A percentile compares a stretch with the other conserved stretches of the same genome.
phyloP scores from a whole-genome alignment of 169 alveolate genomes.

The Plasmodium blacklocki region DNA sequence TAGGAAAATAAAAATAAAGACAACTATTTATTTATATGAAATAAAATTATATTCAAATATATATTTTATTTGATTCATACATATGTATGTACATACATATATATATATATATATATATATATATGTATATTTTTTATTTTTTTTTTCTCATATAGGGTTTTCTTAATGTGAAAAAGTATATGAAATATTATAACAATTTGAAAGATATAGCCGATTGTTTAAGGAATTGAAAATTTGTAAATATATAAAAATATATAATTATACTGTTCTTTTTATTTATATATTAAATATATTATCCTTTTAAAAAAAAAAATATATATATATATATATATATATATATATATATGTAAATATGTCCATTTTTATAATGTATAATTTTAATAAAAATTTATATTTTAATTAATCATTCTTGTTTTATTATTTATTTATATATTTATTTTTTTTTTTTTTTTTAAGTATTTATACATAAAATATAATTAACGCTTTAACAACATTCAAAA shows the following conservation, averaged over 20 bases:
- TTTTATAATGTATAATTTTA: neutral
- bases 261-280: neutral
- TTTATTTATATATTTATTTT: no score
- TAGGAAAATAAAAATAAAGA: slow-evolving; percentile 7
- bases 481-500: no score
- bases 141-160: slow-evolving; percentile 19
- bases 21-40: neutral
- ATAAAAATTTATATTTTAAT: no score
- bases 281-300: neutral
- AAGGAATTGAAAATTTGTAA: slow-evolving; percentile 8
- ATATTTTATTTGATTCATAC: neutral
- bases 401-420: no score
- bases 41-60: neutral
- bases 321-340: no score
- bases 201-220: slow-evolving; percentile 44
- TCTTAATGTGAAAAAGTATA: slow-evolving; percentile 7
- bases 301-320: neutral
- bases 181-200: slow-evolving; percentile 29
- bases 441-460: no score
- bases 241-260: neutral
- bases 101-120: neutral
- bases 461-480: no score
- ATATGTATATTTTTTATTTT: slow-evolving; percentile 1
- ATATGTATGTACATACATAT: no score
- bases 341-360: neutral